A percentile compares a stretch with the other conserved stretches of the same genome.
These are phyloP conservation scores for Hanseniaspora mollemarum DNA, from an alignment of 805 yeast genomes.

Conservation along the genomic window DNA sequence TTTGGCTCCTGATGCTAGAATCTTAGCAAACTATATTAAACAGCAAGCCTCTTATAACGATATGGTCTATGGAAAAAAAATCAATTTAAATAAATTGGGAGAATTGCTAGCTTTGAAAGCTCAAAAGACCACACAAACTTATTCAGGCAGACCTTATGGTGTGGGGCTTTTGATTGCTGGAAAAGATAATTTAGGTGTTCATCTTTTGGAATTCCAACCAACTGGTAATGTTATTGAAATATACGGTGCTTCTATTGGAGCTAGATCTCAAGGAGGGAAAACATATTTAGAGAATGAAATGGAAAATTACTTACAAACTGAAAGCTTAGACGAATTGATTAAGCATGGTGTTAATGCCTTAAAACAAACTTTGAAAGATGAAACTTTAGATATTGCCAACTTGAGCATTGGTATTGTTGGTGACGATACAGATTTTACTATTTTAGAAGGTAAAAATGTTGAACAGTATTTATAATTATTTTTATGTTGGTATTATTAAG, in stretches of 20 bases:
- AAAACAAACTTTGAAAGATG: conserved; percentile 91
- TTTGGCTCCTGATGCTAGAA: conserved; percentile 95
- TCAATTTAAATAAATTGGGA: conserved; percentile 74
- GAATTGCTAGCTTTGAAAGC: conserved; percentile 89
- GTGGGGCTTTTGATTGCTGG: conserved; percentile 89
- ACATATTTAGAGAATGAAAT: conserved; percentile 84
- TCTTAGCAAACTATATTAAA: conserved; percentile 75
- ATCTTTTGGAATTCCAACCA: conserved; percentile 88
- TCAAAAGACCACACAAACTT: conserved; percentile 88
- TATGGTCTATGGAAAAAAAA: conserved; percentile 74
- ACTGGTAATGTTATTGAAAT: conserved; percentile 88
- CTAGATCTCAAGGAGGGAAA: conserved; percentile 96
- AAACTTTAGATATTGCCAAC: conserved; percentile 71
- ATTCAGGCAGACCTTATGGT: conserved; percentile 96
- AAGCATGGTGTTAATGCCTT: conserved; percentile 80
- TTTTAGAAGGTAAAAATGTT: conserved; percentile 80
- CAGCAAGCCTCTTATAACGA: conserved; percentile 83
- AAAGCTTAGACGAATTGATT: conserved; percentile 60
- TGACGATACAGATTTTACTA: conserved; percentile 55
- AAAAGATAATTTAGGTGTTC: conserved; percentile 87
- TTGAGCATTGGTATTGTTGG: conserved; percentile 93
- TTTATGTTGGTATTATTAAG: no score
- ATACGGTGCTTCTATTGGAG: conserved; percentile 91
- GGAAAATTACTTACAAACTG: conserved; percentile 50
- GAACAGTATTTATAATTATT: conserved; percentile 29